Conservation (phyloP, 225 moss, liverwort and hornwort species). For the Antitrichia curtipendula region DNA sequence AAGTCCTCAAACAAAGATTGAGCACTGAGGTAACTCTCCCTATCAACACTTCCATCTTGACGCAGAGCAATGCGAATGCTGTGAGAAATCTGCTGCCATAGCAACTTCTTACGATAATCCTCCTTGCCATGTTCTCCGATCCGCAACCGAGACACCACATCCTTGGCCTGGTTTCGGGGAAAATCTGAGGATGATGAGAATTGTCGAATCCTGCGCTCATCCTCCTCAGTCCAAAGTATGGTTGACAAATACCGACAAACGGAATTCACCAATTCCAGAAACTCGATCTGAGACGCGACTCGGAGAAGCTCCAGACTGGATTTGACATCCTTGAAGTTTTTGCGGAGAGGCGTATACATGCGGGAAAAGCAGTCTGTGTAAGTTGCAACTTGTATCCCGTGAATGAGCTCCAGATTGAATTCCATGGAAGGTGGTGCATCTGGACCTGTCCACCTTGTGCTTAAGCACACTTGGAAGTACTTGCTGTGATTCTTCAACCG, state of each 20-base stretch:
- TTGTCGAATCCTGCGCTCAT: background rate
- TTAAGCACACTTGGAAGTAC: background rate
- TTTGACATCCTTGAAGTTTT: background rate
- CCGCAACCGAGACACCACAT: background rate
- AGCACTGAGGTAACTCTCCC: background rate
- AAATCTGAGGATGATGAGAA: background rate
- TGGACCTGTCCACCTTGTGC: background rate
- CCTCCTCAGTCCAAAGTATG: background rate
- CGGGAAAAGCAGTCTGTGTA: background rate
- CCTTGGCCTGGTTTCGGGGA: background rate
- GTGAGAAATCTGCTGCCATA: background rate
- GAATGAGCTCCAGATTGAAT: background rate
- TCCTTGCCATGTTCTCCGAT: background rate
- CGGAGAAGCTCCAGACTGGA: background rate
- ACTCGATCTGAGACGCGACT: background rate
- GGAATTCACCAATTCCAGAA: background rate
- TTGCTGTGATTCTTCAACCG: background rate
- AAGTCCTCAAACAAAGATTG: background rate
- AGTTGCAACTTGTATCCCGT: background rate
- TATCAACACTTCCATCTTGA: rapidly evolving
- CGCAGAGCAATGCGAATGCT: background rate
- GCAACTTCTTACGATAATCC: too few relatives aligned
- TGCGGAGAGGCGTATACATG: background rate
- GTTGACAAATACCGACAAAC: background rate
- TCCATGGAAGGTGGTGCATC: background rate